Percentiles rank a stretch among this genome's conserved stretches.
phyloP scores from a whole-genome alignment of 768 basidiomycete genomes.

The Panus rudis region DNA sequence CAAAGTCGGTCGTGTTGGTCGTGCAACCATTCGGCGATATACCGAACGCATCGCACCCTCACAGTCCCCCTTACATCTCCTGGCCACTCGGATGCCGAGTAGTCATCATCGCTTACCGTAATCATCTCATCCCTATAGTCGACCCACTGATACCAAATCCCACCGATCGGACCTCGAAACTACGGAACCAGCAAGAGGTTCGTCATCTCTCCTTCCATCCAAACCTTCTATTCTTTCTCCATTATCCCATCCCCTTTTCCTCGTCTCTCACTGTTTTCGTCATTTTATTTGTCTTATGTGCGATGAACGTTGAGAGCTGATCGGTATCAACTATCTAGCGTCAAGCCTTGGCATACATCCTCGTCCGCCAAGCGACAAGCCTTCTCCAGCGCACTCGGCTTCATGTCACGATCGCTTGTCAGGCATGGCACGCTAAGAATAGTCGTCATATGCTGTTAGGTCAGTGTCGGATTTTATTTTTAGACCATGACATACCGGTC shows the following conservation, averaged over 20 bases:
- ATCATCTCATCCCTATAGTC: slow-evolving; percentile 30
- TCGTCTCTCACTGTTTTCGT: no score
- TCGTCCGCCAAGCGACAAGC: slow-evolving; percentile 82
- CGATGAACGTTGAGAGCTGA: slow-evolving; percentile 4
- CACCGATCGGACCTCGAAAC: slow-evolving; percentile 68
- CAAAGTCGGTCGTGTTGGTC: no score
- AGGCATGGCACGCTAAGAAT: slow-evolving; percentile 98
- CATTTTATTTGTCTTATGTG: no score
- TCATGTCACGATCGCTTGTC: slow-evolving; percentile 82
- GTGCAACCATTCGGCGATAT: no score
- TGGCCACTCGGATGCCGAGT: no score
- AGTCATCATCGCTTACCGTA: slow-evolving; percentile 1
- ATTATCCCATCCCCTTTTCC: neutral
- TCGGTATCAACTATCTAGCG: slow-evolving; percentile 43
- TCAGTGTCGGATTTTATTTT: slow-evolving; percentile 21
- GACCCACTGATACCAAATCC: slow-evolving; percentile 65
- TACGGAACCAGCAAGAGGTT: slow-evolving; percentile 90
- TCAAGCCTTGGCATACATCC: slow-evolving; percentile 81
- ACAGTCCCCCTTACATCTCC: no score
- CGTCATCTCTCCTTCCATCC: slow-evolving; percentile 11
- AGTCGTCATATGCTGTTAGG: slow-evolving; percentile 82
- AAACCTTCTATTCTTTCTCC: neutral
- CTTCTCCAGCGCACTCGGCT: slow-evolving; percentile 87
- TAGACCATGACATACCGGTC: no score
- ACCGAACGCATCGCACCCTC: no score